Base-by-base conservation (phyloP, 176 grass and related monocot genomes). In the Carex scoparia region DNA sequence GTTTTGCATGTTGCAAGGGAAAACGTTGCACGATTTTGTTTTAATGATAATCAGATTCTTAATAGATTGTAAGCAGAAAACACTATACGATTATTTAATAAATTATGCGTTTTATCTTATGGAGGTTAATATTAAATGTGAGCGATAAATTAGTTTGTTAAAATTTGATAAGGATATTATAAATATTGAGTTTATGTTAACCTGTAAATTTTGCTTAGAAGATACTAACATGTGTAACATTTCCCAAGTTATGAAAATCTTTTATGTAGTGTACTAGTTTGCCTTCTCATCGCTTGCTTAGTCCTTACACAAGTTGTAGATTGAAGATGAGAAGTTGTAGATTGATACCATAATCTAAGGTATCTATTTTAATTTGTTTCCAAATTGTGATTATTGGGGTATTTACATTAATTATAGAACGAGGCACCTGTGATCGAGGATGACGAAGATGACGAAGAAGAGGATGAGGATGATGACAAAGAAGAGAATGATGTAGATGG, bases 371-470 rank as follows among this genome's bases (percentile, higher is more conserved):
- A 35, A 30, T 75, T 53, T 75, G 10, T 14, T 27, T 75, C 19
- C 4, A 14, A 74, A 48, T 49, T 75, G n/a, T 14, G 71, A 75
- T 68, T 16, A 38, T 68, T 37, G 32, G 38, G 27, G 65, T 28
- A 69, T 69, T 37, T 38, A 38, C 1, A 38, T 69, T 54, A 54
- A 76, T 76, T 54, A 15, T 59, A 85, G 83, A 42, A 28, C 12
- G 92, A 94, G 5, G 81, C 86, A 69, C 86, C 88, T 79, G 69
- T 91, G 13, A 76, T 94, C 61, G 92, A 94, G 81, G 92, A 90
- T 70, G 91, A 90, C 23, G 86, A 84, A 0, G 91, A 91, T 18
- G 89, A 91, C 0, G 82, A 94, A 0, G 91, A 93, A 5, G 88
- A 90, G 3, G 89, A 91, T 0, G 91, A 91, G 1, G 92, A 91